Evolutionary conservation across 495 filamentous ascomycete species (phyloP), one percentile per base, ranked within the genome.

Genomic region (Collariella sp.): DNA sequence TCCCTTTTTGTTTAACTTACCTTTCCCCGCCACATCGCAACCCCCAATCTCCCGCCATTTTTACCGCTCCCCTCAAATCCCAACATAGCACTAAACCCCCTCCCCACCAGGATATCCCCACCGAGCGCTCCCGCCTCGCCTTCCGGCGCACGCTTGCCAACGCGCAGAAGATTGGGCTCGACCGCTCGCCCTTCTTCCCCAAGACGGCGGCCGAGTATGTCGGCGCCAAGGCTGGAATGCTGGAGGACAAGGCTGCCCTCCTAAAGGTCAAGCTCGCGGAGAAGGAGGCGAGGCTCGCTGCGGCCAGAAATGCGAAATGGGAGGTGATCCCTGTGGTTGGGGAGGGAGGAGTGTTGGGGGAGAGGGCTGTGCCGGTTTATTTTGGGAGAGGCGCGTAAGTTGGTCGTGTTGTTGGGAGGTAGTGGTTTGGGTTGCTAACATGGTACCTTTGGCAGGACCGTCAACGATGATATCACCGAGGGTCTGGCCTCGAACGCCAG

Each of bases 181-280:
- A 51, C 24, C n/a, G 38, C n/a, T 42, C 48, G 3, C 48, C 48
- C 48, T 51, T 42, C 38, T 51, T 51, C 38, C 48, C 48, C 7
- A 31, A n/a, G 18, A 51, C 48, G 16, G 24, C 16, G 16, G 48
- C 9, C 38, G 48, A 42, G 16, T 42, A 42, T 9, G 48, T 19
- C 11, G 48, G 48, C 10, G 16, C 41, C n/a, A 41, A 42, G 48
- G 48, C 38, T 1, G 48, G 19, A 1, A 33, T 22, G 16, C 11
- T 51, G 1, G 48, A 51, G 26, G 26, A 9, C 0, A 43, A 5
- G 40, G 40, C 39, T 13, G 39, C 39, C 12, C 18, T 26, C 26
- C 50, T 52, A 39, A 1, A 18, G 29, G 29, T 13, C 16, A 23
- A 44, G 40, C 11, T 52, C 6, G 19, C 1, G 3, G 40, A 23